Conservation (phyloP, 805 yeast species). For the Cyberlindnera bimundalis region DNA sequence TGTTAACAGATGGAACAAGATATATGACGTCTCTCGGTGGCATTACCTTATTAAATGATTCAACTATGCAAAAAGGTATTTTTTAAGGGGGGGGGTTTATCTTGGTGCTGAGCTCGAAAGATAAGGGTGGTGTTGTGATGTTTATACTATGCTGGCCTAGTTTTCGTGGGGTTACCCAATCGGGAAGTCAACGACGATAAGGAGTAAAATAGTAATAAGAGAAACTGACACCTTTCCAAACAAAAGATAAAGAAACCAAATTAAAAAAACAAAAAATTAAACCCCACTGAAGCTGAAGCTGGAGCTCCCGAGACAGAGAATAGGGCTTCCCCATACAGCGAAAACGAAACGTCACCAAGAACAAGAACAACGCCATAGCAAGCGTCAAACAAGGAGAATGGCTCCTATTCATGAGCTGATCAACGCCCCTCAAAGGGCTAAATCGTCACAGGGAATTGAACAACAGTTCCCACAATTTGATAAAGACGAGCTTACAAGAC, state of each 20-base stretch:
- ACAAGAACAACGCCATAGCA: not conserved
- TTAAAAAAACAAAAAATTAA: no score
- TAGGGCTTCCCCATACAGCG: no score
- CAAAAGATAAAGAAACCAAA: not conserved
- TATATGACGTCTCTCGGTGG: no score
- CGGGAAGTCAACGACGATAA: constrained; percentile 28
- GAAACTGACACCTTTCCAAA: not conserved
- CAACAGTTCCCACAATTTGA: constrained; percentile 24
- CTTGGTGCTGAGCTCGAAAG: no score
- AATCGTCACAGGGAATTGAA: not conserved
- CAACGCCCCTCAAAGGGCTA: constrained; percentile 5
- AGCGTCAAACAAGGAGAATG: constrained; percentile 7
- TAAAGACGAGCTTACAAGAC: constrained; percentile 40
- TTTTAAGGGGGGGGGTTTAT: no score
- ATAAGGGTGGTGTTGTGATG: no score
- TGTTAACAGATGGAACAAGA: no score
- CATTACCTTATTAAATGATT: no score
- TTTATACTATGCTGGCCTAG: no score
- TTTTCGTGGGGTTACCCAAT: not conserved
- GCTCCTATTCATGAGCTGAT: constrained; percentile 20
- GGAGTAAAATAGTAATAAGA: constrained; percentile 2
- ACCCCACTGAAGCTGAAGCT: no score
- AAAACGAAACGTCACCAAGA: constrained; percentile 1
- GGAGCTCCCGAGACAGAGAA: no score
- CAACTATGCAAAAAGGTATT: no score